Base-by-base conservation (phyloP, 139 green algal genomes). In the Chlorella sorokiniana region DNA sequence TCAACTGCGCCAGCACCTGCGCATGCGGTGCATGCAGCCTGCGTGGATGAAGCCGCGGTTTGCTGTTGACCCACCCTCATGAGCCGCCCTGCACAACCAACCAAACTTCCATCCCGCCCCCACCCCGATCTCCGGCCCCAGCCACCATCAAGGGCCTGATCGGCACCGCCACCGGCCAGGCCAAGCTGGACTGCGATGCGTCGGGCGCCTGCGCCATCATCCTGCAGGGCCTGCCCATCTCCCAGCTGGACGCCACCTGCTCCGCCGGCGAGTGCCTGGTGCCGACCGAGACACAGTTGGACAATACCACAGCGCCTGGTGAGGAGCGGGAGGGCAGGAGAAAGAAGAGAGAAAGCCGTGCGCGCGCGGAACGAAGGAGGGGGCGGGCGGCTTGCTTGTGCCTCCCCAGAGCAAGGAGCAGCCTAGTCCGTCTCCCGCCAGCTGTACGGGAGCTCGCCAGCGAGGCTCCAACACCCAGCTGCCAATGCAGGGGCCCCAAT, bases 191-290 rank as follows among this genome's bases (percentile, higher is more conserved):
- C 2, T 86, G 82, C 75, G 27, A 54, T 25, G 22, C 27, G 9
- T 20, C 29, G 0, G 64, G 70, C 37, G 25, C 37, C 22, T 88
- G 84, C 62, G 9, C 54, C 22, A 44, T 88, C 33, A 63, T 56
- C n/a, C 61, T 88, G 33, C 31, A 63, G 42, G 84, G 84, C 4
- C 31, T 88, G 52, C 44, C 52, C 63, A 38, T 88, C 6, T 7
- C 20, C 41, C 52, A 85, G 38, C 56, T 88, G 70, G 70, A 70
- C 20, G 80, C 72, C n/a, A 54, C 59, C 4, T 88, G 84, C 72
- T 4, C 52, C n/a, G 69, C 54, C 1, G 73, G 70, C 9, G 84
- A 88, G 79, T 88, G 84, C 78, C 27, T 88, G 23, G 54, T 85
- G 54, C 44, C 84, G 4, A 54, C 31, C 10, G 3, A n/a, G 31